These are phyloP conservation scores for Tausonia pullulans DNA, from an alignment of 1,284 basidiomycete species.

Conservation along the genomic window DNA sequence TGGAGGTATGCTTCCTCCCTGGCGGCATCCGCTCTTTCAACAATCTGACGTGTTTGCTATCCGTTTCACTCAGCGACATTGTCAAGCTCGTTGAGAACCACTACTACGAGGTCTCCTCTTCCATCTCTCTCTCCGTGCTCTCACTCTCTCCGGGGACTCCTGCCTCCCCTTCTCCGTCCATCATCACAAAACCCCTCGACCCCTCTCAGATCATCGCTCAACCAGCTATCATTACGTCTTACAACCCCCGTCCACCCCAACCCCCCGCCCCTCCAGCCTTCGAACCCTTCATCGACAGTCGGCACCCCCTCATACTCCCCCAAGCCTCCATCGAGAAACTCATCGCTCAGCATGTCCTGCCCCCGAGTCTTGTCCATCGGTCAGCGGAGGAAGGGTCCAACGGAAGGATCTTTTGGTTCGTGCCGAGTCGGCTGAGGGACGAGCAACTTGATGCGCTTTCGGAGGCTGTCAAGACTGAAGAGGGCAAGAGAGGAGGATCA, in stretches of 20 bases:
- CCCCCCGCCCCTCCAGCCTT: neutral
- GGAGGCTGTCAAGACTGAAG: neutral
- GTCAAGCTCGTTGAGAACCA: slow-evolving; percentile 27
- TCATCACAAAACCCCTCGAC: neutral
- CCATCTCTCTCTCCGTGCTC: neutral
- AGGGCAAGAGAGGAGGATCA: too few relatives aligned
- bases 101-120: neutral
- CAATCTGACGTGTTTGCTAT: neutral
- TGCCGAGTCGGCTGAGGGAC: slow-evolving; percentile 4
- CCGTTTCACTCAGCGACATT: slow-evolving; percentile 25
- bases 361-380: slow-evolving; percentile 12
- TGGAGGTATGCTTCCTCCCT: slow-evolving; percentile 43
- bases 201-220: neutral
- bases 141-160: neutral
- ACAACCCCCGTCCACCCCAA: neutral
- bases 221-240: neutral
- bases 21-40: neutral
- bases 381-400: neutral
- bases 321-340: neutral
- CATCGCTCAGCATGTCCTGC: neutral
- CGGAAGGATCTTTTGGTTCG: slow-evolving; percentile 12
- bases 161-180: neutral
- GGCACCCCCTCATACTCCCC: slow-evolving; percentile 7
- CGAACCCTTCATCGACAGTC: slow-evolving; percentile 1
- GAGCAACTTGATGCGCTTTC: slow-evolving; percentile 2